phyloP scores from a whole-genome alignment of 2,329 filamentous ascomycete genomes.

The Fusarium sp. region DNA sequence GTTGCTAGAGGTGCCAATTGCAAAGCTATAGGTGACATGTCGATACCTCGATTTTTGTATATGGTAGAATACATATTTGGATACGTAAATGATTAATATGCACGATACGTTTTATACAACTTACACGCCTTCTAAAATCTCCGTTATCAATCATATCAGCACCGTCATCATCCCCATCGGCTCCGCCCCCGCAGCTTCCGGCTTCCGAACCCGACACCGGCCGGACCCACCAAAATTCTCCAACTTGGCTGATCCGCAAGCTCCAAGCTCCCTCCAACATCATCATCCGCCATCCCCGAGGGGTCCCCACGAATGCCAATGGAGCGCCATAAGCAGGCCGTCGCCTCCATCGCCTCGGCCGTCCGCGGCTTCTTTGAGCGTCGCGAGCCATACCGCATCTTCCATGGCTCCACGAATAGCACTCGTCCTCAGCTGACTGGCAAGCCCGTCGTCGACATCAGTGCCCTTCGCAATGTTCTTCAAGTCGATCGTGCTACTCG shows the following conservation, averaged over 20 bases:
- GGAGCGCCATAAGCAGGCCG: constrained; percentile 60
- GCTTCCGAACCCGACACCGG: constrained; percentile 30
- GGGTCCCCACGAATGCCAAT: constrained; percentile 32
- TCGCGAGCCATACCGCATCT: constrained; percentile 74
- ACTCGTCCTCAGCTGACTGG: constrained; percentile 68
- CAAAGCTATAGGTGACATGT: constrained; percentile 43
- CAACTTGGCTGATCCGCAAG: constrained; percentile 11
- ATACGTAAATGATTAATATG: neutral
- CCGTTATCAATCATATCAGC: neutral
- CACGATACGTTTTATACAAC: neutral
- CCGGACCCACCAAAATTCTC: constrained; percentile 30
- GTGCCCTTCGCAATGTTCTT: constrained; percentile 72
- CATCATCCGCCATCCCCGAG: neutral
- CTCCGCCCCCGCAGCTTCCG: constrained; percentile 31
- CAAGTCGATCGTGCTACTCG: constrained; percentile 63
- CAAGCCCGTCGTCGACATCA: constrained; percentile 75
- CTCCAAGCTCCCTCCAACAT: constrained; percentile 2
- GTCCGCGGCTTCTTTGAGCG: constrained; percentile 58
- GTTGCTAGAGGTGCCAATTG: constrained; percentile 11
- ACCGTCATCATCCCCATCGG: constrained; percentile 9
- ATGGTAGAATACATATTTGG: neutral
- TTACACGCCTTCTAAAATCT: neutral
- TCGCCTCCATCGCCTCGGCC: constrained; percentile 56
- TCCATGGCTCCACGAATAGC: constrained; percentile 81
- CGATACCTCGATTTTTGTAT: constrained; percentile 40